Base-by-base conservation (phyloP, 1,284 basidiomycete genomes). In the Austropuccinia psidii region DNA sequence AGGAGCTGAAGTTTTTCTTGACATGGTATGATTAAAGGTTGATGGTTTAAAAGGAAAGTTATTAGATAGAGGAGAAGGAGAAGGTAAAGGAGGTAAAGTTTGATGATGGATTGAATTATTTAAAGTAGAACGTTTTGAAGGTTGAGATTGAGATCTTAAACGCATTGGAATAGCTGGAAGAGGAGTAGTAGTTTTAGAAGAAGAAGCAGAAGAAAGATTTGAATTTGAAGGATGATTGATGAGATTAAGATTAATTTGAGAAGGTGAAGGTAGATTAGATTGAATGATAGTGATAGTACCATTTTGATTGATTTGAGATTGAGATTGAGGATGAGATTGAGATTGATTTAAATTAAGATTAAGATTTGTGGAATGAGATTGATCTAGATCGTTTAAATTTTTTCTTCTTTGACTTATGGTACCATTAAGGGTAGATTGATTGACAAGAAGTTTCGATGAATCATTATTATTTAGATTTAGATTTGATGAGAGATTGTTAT, bases 61-160 rank as follows among this genome's bases (percentile, higher is more conserved):
- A n/a, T n/a, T n/a, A n/a, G n/a, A n/a, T n/a, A n/a, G n/a, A n/a
- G n/a, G n/a, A n/a, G n/a, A n/a, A n/a, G n/a, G n/a, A n/a, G n/a
- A n/a, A n/a, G n/a, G n/a, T n/a, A n/a, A n/a, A n/a, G n/a, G n/a
- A n/a, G n/a, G n/a, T n/a, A n/a, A n/a, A n/a, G n/a, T n/a, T n/a
- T 49, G 45, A 4, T 49, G 52, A 54, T 24, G 57, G 29, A 4
- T 17, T 11, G 57, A 35, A 60, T 31, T 35, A 55, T 21, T 55
- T 24, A 60, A 19, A 27, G 55, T 31, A 27, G 45, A 41, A 15
- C 68, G 68, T 37, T 72, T 72, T 35, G 57, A 55, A 35, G 68
- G 68, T 52, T 72, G 68, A 17, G 68, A 72, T 31, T 62, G 54
- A 62, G 68, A 55, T 19, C 68, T 43, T 5, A 72, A 37, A 4